A percentile compares a stretch with the other conserved stretches of the same genome.
phyloP scores from a whole-genome alignment of 192 early-diverging fungal genomes.

The Piromyces finnis region DNA sequence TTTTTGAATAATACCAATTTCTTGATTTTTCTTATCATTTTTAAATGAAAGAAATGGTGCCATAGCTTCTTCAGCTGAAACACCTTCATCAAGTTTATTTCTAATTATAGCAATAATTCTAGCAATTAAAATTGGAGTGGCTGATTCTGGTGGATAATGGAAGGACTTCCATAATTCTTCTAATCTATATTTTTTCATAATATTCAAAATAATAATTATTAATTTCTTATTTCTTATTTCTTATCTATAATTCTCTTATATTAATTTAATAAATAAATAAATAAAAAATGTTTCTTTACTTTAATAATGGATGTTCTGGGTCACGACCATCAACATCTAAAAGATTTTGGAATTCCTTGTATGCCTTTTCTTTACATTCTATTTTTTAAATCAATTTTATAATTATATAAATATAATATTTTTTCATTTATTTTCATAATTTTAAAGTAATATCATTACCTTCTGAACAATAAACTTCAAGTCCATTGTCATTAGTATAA shows the following conservation, averaged over 20 bases:
- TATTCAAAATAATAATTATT: not conserved
- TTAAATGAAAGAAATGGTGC: not conserved
- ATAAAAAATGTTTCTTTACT: no score
- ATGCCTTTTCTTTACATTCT: not conserved
- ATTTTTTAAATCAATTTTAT: no score
- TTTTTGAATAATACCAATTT: not conserved
- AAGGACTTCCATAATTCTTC: not conserved
- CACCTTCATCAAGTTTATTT: not conserved
- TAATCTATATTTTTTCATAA: not conserved
- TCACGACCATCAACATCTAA: not conserved
- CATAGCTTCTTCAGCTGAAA: not conserved
- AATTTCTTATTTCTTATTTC: no score
- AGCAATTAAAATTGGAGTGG: not conserved
- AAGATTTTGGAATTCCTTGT: not conserved
- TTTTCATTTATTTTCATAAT: no score
- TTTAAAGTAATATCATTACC: no score
- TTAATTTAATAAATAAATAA: no score
- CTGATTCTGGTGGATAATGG: constrained; percentile 1
- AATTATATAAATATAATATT: no score
- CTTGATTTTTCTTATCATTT: not conserved
- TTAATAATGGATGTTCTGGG: not conserved
- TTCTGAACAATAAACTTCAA: not conserved
- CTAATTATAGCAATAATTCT: not conserved
- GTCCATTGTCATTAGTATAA: not conserved
- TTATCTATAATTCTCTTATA: no score